Percentiles rank a stretch among this genome's conserved stretches.
phyloP scores from a whole-genome alignment of 495 filamentous ascomycete genomes.

The Talaromyces proteolyticus region DNA sequence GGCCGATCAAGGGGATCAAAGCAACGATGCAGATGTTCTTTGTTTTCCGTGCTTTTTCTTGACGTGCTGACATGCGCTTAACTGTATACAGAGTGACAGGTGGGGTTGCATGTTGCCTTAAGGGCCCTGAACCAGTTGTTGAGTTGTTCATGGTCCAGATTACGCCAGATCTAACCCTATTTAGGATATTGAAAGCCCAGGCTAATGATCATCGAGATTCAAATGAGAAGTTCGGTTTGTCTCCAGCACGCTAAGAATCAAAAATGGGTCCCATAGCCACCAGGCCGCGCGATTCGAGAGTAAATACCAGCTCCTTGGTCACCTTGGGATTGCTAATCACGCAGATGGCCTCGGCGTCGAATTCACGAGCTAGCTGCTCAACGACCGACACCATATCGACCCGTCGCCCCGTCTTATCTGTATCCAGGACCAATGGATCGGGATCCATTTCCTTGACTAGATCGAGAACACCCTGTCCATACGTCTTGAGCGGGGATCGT shows the following conservation, averaged over 20 bases:
- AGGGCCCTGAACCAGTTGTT: too few relatives aligned
- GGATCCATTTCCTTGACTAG: constrained; percentile 44
- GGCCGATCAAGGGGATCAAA: too few relatives aligned
- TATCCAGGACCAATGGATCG: constrained; percentile 51
- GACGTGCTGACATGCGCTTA: too few relatives aligned
- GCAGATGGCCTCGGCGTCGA: constrained; percentile 65
- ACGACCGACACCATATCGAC: constrained; percentile 53
- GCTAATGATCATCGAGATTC: too few relatives aligned
- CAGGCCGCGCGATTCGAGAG: constrained; percentile 61
- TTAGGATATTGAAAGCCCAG: too few relatives aligned
- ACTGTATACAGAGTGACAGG: background rate
- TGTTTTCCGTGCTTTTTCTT: too few relatives aligned
- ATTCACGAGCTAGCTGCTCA: constrained; percentile 49
- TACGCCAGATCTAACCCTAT: too few relatives aligned
- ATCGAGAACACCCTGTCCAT: constrained; percentile 45
- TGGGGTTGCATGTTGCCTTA: too few relatives aligned
- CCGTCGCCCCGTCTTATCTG: constrained; percentile 34
- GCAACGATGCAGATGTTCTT: too few relatives aligned
- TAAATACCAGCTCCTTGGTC: constrained; percentile 68
- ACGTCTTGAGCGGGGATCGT: constrained; percentile 46
- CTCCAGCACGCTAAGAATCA: constrained; percentile 67
- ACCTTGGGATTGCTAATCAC: constrained; percentile 71
- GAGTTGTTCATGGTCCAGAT: too few relatives aligned
- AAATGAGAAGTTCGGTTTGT: too few relatives aligned
- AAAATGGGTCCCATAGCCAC: constrained; percentile 77